Percentiles rank a stretch among this genome's conserved stretches.
These are phyloP conservation scores for Quambalaria eucalypti DNA, from an alignment of 1,284 basidiomycete species.

Conservation along the genomic window DNA sequence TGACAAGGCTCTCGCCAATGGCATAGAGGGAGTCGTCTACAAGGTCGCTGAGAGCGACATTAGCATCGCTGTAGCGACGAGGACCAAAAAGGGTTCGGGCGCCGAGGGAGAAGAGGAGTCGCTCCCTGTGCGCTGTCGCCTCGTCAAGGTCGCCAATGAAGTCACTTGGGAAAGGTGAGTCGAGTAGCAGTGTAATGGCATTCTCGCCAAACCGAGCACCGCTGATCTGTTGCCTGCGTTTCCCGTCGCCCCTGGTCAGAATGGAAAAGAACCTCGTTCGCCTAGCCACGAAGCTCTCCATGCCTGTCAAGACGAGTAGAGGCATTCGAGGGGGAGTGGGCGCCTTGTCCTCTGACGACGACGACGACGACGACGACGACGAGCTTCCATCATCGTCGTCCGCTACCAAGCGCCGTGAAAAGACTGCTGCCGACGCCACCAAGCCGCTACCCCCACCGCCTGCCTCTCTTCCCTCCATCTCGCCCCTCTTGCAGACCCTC, in stretches of 20 bases:
- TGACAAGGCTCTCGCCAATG: background rate
- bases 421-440: too few relatives aligned
- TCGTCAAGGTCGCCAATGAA: slow-evolving; percentile 85
- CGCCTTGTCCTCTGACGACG: slow-evolving; percentile 13
- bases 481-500: slow-evolving; percentile 31
- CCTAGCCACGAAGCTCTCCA: slow-evolving; percentile 17
- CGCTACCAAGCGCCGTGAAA: background rate
- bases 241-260: background rate
- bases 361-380: background rate
- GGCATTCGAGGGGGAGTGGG: slow-evolving; percentile 6
- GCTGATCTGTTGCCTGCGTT: background rate
- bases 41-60: slow-evolving; percentile 5
- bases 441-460: slow-evolving; percentile 5
- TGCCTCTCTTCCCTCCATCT: background rate
- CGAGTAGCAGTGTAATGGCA: background rate
- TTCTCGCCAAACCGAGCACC: background rate
- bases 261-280: slow-evolving; percentile 22
- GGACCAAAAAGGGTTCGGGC: slow-evolving; percentile 51
- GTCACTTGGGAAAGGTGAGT: slow-evolving; percentile 75
- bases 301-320: slow-evolving; percentile 7
- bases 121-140: slow-evolving; percentile 68
- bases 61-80: background rate
- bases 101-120: slow-evolving; percentile 59
- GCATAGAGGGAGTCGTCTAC: slow-evolving; percentile 1
- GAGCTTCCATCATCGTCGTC: background rate